Conservation (phyloP, 2,329 filamentous ascomycete species). For the Monosporascus sp. region DNA sequence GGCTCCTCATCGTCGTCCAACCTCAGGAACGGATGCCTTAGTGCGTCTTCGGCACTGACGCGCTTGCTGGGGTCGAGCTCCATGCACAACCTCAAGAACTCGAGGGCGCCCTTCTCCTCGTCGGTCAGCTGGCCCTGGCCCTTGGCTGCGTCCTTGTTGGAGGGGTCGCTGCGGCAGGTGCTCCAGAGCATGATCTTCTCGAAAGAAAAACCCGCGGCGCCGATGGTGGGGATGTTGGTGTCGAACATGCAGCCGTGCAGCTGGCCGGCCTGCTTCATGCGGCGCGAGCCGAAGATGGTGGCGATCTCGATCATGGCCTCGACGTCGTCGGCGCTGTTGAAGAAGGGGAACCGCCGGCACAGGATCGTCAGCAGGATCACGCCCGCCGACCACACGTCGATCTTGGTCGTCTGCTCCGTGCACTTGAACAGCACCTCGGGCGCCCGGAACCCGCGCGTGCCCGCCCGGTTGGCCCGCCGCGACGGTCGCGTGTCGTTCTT, state of each 20-base stretch:
- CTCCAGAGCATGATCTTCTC: constrained; percentile 97
- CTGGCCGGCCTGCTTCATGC: constrained; percentile 77
- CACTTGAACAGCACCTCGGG: constrained; percentile 97
- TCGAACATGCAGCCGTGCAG: constrained; percentile 91
- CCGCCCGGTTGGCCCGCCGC: constrained; percentile 86
- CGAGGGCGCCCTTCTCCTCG: constrained; percentile 68
- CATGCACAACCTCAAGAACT: constrained; percentile 67
- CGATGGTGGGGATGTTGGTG: constrained; percentile 86
- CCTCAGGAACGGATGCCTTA: constrained; percentile 65
- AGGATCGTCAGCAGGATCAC: constrained; percentile 97
- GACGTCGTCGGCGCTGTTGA: constrained; percentile 97
- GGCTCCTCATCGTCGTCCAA: constrained; percentile 20
- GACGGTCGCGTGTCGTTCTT: constrained; percentile 86
- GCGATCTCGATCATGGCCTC: constrained; percentile 97
- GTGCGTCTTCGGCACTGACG: constrained; percentile 69
- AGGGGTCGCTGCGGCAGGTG: constrained; percentile 66
- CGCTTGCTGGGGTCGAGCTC: constrained; percentile 70
- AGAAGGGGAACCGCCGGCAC: constrained; percentile 90
- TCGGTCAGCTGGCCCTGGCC: constrained; percentile 41
- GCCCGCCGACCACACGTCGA: constrained; percentile 95
- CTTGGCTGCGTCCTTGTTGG: constrained; percentile 44
- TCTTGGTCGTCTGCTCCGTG: constrained; percentile 86
- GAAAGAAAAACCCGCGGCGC: constrained; percentile 75
- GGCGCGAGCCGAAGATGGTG: constrained; percentile 81
- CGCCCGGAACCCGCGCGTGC: constrained; percentile 90